Base-by-base conservation (phyloP, 208 protist species). In the Crithidia fasciculata region DNA sequence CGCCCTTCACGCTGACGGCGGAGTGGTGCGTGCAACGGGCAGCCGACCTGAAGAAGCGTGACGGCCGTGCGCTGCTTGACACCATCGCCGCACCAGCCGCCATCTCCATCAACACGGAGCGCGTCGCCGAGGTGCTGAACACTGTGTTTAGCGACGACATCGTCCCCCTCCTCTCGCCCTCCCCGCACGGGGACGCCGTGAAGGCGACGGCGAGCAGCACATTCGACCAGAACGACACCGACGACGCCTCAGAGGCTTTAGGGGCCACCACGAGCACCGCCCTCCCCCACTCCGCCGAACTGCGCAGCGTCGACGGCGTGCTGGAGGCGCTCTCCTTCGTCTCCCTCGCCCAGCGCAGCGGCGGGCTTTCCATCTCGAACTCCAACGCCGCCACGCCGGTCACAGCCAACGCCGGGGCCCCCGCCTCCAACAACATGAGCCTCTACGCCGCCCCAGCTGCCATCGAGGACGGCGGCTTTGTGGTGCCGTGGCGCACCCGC, bases 301-400 rank as follows among this genome's bases (percentile, higher is more conserved):
- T 47, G 45, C 44, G 43, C 15, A 40, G 59, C 39, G 45, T 78
- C 39, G 60, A 72, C 36, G 45, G 58, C 36, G 59, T 78, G 39
- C 49, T 78, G 45, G 59, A 68, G 50, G 74, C 74, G n/a, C 61
- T 78, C 52, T 72, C 66, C 55, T 78, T 78, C 52, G 69, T 64
- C 12, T 63, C 74, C 7, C 74, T 78, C 57, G 56, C 52, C 16
- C 52, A 59, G 13, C 66, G 39, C 59, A 69, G 18, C 56, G 37
- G 37, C 15, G 40, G 28, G 5, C 56, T 6, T 10, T 43, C 71
- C 7, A 40, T 40, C 8, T 41, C 37, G 3, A 40, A 16, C 18
- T 45, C 56, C 18, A 12, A 39, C 5, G 16, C 64, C 6, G 3
- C 56, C 62, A 44, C 64, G 16, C 47, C 43, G 12, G 60, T 53